Conservation (phyloP, 1,284 basidiomycete species). For the Bondarzewia mesenterica region DNA sequence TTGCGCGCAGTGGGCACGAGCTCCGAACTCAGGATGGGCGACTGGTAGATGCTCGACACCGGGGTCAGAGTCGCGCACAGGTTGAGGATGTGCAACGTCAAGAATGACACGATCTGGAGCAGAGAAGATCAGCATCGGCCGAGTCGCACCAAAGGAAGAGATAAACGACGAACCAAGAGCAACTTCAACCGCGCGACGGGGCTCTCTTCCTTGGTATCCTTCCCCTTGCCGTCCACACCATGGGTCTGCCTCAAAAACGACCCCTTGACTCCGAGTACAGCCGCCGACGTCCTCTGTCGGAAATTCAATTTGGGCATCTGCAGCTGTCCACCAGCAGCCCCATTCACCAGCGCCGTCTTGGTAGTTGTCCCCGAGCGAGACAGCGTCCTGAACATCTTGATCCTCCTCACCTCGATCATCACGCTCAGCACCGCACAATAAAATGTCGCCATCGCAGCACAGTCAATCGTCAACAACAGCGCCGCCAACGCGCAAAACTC, state of each 20-base stretch:
- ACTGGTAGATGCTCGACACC: slow-evolving; percentile 46
- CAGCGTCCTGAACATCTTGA: slow-evolving; percentile 26
- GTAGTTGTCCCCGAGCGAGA: slow-evolving; percentile 20
- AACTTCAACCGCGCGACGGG: slow-evolving; percentile 87
- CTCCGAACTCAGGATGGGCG: slow-evolving; percentile 14
- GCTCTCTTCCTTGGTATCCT: slow-evolving; percentile 50
- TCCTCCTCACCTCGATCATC: slow-evolving; percentile 80
- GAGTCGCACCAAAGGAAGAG: neutral
- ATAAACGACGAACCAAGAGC: slow-evolving; percentile 53
- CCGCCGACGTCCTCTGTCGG: slow-evolving; percentile 37
- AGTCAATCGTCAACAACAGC: slow-evolving; percentile 80
- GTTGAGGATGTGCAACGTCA: slow-evolving; percentile 87
- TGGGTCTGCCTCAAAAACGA: slow-evolving; percentile 31
- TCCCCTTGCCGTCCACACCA: slow-evolving; percentile 19
- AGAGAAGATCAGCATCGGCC: slow-evolving; percentile 6
- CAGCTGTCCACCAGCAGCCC: slow-evolving; percentile 11
- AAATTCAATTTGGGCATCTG: slow-evolving; percentile 20
- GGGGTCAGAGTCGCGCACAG: slow-evolving; percentile 88
- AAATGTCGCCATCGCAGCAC: slow-evolving; percentile 85
- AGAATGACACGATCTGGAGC: slow-evolving; percentile 72
- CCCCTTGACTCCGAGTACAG: slow-evolving; percentile 62
- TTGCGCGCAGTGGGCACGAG: slow-evolving; percentile 31
- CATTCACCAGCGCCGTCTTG: slow-evolving; percentile 13
- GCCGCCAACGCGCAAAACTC: slow-evolving; percentile 96
- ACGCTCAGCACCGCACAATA: slow-evolving; percentile 84